A percentile compares a stretch with the other conserved stretches of the same genome.
phyloP scores from a whole-genome alignment of 768 basidiomycete species.

The Lactifluus pinguis region DNA sequence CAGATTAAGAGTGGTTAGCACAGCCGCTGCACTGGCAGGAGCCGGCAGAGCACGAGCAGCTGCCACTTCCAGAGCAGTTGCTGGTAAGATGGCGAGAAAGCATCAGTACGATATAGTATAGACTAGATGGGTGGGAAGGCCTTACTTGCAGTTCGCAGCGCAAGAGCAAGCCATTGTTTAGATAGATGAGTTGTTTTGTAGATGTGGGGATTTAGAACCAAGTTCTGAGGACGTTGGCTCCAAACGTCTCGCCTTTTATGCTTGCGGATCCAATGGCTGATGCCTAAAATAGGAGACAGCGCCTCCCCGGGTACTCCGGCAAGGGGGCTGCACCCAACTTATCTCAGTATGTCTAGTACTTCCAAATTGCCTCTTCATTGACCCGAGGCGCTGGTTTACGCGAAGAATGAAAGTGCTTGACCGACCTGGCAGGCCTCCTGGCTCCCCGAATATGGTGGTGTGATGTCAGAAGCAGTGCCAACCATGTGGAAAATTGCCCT shows the following conservation, averaged over 20 bases:
- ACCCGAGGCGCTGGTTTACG: no score
- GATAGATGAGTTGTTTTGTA: not conserved
- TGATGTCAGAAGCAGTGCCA: not conserved
- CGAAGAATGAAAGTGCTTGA: no score
- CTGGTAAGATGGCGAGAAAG: not conserved
- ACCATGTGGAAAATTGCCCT: not conserved
- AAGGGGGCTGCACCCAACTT: not conserved
- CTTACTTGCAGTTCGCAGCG: conserved; percentile 3
- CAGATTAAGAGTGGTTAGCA: conserved; percentile 3
- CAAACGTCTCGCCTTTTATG: not conserved
- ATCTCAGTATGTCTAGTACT: no score
- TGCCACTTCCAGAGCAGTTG: not conserved
- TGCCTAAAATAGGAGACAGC: not conserved
- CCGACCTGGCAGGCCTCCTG: not conserved
- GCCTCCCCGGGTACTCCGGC: not conserved
- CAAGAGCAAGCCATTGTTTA: conserved; percentile 10
- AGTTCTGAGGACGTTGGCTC: not conserved
- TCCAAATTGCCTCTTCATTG: no score
- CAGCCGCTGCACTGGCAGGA: conserved; percentile 10
- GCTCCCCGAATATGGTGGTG: not conserved
- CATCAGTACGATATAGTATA: not conserved
- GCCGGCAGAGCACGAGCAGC: conserved; percentile 4
- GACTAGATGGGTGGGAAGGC: not conserved
- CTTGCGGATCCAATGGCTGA: not conserved
- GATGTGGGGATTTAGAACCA: not conserved